Evolutionary conservation across 352 stramenopile genomes (phyloP).

Genomic region (Phytophthora multivora): DNA sequence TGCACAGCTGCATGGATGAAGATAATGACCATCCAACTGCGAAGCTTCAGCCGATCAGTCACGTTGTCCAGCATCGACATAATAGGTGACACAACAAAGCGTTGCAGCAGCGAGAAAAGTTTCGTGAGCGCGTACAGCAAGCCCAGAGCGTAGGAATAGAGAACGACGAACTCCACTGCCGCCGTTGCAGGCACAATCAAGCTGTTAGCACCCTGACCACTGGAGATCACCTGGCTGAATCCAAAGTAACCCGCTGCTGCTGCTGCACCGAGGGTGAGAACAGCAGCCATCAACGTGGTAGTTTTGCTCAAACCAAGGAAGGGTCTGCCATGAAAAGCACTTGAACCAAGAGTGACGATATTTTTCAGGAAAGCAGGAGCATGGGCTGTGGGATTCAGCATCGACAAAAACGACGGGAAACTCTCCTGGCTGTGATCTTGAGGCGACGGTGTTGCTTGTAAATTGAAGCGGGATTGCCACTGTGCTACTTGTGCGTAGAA

Average conservation of each 20-base stretch:
- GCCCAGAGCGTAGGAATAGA: constrained; percentile 65
- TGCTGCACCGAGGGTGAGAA: constrained; percentile 13
- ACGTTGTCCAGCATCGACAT: constrained; percentile 31
- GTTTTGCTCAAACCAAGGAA: constrained; percentile 15
- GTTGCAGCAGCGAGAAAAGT: constrained; percentile 43
- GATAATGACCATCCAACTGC: constrained; percentile 57
- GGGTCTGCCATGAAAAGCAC: constrained; percentile 8
- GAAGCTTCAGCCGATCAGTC: constrained; percentile 35
- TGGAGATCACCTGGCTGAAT: constrained; percentile 16
- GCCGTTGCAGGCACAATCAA: constrained; percentile 5
- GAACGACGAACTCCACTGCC: constrained; percentile 35
- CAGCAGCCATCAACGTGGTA: constrained; percentile 1
- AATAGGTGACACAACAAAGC: constrained; percentile 41
- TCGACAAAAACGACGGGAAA: constrained; percentile 61
- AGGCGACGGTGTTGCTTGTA: constrained; percentile 34
- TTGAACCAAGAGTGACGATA: neutral
- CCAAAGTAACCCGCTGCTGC: constrained; percentile 19
- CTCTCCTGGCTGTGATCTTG: constrained; percentile 35
- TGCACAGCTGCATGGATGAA: constrained; percentile 45
- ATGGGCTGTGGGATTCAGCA: constrained; percentile 62
- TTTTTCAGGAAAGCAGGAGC: constrained; percentile 42
- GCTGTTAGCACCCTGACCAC: neutral
- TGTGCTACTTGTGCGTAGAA: constrained; percentile 63
- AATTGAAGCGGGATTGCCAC: constrained; percentile 72
- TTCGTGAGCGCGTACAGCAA: constrained; percentile 52